Conservation (phyloP, 2,329 filamentous ascomycete species). For the Diaporthe caulivora region DNA sequence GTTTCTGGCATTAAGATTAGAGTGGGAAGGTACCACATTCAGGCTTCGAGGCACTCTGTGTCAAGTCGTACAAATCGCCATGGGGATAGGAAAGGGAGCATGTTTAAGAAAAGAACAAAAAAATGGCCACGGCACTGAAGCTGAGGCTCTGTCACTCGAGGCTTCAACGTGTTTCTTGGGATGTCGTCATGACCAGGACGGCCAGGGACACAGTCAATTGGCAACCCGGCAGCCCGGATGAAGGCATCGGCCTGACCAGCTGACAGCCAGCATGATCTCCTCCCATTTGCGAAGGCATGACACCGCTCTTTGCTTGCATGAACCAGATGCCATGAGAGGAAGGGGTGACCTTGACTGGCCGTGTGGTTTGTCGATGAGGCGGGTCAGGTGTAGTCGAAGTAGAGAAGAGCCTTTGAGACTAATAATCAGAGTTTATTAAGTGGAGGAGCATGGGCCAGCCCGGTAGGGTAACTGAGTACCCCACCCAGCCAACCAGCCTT, state of each 20-base stretch:
- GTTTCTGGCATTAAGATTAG: too few species aligned
- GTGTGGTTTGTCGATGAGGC: neutral
- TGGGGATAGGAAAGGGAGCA: neutral
- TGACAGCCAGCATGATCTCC: neutral
- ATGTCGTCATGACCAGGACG: slow-evolving; percentile 14
- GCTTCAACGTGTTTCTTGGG: neutral
- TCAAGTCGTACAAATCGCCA: neutral
- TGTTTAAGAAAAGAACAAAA: neutral
- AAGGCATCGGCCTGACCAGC: too few species aligned
- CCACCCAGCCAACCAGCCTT: neutral
- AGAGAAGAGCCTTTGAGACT: too few species aligned
- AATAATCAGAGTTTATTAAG: too few species aligned
- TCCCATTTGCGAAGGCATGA: neutral
- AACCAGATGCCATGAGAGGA: slow-evolving; percentile 3
- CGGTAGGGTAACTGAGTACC: too few species aligned
- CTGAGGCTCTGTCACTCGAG: neutral
- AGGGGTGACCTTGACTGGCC: slow-evolving; percentile 19
- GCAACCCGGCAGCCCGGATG: too few species aligned
- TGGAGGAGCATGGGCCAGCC: too few species aligned
- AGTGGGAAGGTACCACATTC: too few species aligned
- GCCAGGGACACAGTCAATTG: neutral
- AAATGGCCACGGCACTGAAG: neutral
- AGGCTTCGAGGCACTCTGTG: neutral
- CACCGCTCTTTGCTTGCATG: slow-evolving; percentile 11
- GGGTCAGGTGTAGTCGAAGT: neutral